Evolutionary conservation across 805 yeast genomes (phyloP).

Genomic region (Wickerhamomyces subpelliculosus): DNA sequence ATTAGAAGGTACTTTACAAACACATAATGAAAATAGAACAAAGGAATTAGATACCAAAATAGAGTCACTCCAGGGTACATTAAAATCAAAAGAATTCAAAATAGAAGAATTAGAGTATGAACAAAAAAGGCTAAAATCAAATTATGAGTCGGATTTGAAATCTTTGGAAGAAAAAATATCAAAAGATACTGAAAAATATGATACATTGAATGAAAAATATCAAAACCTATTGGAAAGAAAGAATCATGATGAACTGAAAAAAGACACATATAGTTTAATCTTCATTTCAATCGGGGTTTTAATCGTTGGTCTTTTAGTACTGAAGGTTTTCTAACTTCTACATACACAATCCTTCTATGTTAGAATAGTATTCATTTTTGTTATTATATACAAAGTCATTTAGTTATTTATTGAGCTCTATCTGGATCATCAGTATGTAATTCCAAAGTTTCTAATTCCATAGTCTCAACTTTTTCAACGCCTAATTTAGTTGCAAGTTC

Average conservation of each 20-base stretch:
- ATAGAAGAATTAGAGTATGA: background rate
- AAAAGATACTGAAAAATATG: background rate
- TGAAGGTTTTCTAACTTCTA: background rate
- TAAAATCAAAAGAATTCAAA: background rate
- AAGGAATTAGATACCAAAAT: background rate
- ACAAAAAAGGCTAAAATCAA: background rate
- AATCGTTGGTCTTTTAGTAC: background rate
- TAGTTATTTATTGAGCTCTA: slow-evolving; percentile 2
- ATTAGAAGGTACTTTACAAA: background rate
- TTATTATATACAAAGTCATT: background rate
- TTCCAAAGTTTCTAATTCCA: slow-evolving; percentile 26
- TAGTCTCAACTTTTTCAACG: slow-evolving; percentile 29
- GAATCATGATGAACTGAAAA: background rate
- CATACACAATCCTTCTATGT: background rate
- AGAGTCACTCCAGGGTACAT: background rate
- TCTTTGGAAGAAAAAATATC: background rate
- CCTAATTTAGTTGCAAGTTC: slow-evolving; percentile 35
- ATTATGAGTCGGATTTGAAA: background rate
- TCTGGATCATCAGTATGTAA: slow-evolving; percentile 4
- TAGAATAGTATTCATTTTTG: too few species aligned
- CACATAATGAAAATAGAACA: background rate
- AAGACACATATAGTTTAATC: background rate
- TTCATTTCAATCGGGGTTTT: background rate
- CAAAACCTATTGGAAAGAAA: background rate
- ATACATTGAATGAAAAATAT: background rate